Evolutionary conservation across 2,329 filamentous ascomycete species (phyloP), one percentile per base, ranked within the genome.

Genomic region (Ophiocordyceps camponoti-saundersi): DNA sequence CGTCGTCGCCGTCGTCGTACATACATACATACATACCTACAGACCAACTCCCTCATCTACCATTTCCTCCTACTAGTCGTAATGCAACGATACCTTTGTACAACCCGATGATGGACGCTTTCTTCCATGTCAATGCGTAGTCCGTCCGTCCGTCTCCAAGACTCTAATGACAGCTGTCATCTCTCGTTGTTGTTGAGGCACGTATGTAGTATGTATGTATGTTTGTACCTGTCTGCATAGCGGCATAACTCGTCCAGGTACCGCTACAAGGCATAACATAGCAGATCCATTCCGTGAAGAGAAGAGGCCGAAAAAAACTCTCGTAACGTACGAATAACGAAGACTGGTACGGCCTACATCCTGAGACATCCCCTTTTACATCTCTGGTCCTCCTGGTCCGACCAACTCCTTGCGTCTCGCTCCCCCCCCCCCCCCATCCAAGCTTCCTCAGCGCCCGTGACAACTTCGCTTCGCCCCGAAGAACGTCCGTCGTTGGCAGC

Each of bases 391-490:
- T 8, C 2, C 4, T 10, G 30, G 50, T 46, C 21, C 47, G 46
- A 47, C 50, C 47, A 39, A 48, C 34, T 21, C 13, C 16, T 20
- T 40, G 32, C 32, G 32, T 34, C 32, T 40, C 18, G 36, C 36
- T 41, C 49, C 51, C 10, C 51, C 55, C 32, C 34, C 26, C 3
- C 13, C 22, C 36, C 34, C 26, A 8, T 41, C 16, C n/a, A 20
- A 34, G 32, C 39, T 29, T 26, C 41, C 21, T 15, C 29, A 34
- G 32, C 39, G 18, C 16, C 40, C 41, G 22, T 8, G 41, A 43
- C 15, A 29, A 42, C 40, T n/a, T 34, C 32, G 12, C 16, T 34
- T 15, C 32, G 12, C 32, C 32, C 32, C 32, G 32, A 34, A 34
- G 32, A 34, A 34, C 32, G 32, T 34, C 32, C 32, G 32, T n/a